These are phyloP conservation scores for Apiotrichum porosum DNA, from an alignment of 1,284 basidiomycete species.

Conservation along the genomic window DNA sequence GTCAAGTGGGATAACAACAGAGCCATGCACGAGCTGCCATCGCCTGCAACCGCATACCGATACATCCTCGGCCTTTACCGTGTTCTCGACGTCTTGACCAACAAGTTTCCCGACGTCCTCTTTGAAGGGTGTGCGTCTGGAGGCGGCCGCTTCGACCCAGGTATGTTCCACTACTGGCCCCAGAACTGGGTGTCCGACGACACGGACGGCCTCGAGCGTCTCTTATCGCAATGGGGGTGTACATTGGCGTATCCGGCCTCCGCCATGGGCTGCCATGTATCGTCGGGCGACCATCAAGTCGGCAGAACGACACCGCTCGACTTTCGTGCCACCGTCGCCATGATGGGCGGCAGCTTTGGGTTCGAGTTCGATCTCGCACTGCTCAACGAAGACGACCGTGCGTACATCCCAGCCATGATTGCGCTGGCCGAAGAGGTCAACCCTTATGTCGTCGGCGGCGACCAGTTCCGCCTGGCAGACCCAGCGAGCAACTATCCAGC, in stretches of 20 bases:
- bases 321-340: constrained; percentile 38
- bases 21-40: constrained; percentile 32
- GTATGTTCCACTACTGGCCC: constrained; percentile 30
- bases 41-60: constrained; percentile 18
- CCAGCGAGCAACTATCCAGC: constrained; percentile 29
- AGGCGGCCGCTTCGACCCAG: constrained; percentile 35
- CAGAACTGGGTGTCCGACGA: constrained; percentile 36
- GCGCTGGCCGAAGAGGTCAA: constrained; percentile 20
- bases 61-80: constrained; percentile 38
- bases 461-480: constrained; percentile 22
- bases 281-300: constrained; percentile 30
- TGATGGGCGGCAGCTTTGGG: constrained; percentile 37
- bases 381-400: constrained; percentile 19
- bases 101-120: constrained; percentile 27
- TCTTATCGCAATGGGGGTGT: constrained; percentile 33
- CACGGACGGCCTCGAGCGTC: constrained; percentile 31
- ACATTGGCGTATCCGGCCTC: constrained; percentile 30
- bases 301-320: constrained; percentile 26
- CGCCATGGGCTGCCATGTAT: constrained; percentile 31
- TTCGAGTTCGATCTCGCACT: constrained; percentile 30
- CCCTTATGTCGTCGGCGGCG: constrained; percentile 26
- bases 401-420: constrained; percentile 17
- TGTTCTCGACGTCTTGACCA: constrained; percentile 25
- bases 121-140: constrained; percentile 39
- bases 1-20: constrained; percentile 42